Evolutionary conservation across 1,139 yeast species (phyloP), one percentile per base, ranked within the genome.

Genomic region (Blastobotrys illinoisensis): DNA sequence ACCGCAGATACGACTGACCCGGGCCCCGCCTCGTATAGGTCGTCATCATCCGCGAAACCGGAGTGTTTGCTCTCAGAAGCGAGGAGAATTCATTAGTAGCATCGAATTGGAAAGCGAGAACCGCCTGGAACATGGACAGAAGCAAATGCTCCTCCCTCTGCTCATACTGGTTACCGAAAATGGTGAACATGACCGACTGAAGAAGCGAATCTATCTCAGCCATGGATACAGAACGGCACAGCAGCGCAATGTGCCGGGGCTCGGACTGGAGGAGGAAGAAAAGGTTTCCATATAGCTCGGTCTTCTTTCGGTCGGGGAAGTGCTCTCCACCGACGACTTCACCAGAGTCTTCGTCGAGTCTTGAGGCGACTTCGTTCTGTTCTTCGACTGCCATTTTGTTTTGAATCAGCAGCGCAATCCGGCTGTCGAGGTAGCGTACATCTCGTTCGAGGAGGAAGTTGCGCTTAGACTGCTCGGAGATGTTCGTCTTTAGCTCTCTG

Each of bases 11-110:
- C 6, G 73, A 65, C 59, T 73, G 77, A n/a, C 77, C 77, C 1
- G 76, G 74, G 2, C 75, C 76, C 44, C 77, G 66, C 21, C 76
- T 64, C 6, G 76, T 73, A 52, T 73, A 74, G 1, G 77, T 69
- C n/a, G 74, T 71, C 74, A 74, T 71, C 76, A 74, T 72, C 48
- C 76, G 65, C 1, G 76, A 71, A 1, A 71, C 76, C 4, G 77
- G 75, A 9, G 77, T 73, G 53, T 74, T 73, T 5, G 76, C 74
- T 13, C 77, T 62, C 32, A 74, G 61, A 47, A 73, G 60, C 1
- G 74, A 69, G 2, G 74, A 65, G 51, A 71, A 70, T 53, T 74
- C 76, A n/a, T 66, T 58, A 1, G 75, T 64, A 45, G 64, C 58
- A 19, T 74, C 77, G 54, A 74, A 73, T 55, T 74, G 76, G 36